Percentiles rank a stretch among this genome's conserved stretches.
Conservation (phyloP, 208 protist species). For the Acanthamoeba royreba region DNA sequence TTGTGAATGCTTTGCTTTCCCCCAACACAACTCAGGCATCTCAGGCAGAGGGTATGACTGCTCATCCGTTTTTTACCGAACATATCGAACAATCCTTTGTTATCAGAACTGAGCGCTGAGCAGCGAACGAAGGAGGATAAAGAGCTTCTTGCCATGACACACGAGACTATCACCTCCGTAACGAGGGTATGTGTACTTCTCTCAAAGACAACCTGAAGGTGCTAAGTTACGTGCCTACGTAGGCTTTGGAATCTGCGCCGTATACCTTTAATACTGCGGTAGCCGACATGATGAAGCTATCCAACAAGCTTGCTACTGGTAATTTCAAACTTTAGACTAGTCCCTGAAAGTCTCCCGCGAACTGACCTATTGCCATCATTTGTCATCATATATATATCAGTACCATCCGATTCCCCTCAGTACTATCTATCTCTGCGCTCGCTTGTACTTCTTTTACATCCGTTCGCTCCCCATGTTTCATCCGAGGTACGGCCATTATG, state of each 20-base stretch:
- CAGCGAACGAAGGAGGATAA: constrained; percentile 38
- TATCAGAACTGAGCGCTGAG: no score
- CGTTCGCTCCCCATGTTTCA: constrained; percentile 53
- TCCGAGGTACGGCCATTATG: constrained; percentile 42
- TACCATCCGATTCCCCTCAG: background rate
- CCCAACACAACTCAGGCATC: background rate
- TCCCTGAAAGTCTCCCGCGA: no score
- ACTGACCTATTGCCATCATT: no score
- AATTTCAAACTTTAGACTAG: no score
- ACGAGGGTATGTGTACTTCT: background rate
- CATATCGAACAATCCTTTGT: no score
- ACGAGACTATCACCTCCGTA: background rate
- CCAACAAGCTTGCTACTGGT: constrained; percentile 47
- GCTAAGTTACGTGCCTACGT: no score
- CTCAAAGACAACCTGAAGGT: no score
- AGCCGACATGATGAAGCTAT: constrained; percentile 61
- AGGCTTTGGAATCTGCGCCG: background rate
- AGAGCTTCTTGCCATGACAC: background rate
- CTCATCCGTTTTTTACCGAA: no score
- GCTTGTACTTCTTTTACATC: constrained; percentile 42
- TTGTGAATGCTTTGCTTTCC: background rate
- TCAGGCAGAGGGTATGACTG: no score
- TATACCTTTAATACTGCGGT: constrained; percentile 62
- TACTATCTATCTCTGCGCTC: constrained; percentile 26
- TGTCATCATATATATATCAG: no score